phyloP scores from a whole-genome alignment of 1,284 basidiomycete species.

The Chondrostereum purpureum region DNA sequence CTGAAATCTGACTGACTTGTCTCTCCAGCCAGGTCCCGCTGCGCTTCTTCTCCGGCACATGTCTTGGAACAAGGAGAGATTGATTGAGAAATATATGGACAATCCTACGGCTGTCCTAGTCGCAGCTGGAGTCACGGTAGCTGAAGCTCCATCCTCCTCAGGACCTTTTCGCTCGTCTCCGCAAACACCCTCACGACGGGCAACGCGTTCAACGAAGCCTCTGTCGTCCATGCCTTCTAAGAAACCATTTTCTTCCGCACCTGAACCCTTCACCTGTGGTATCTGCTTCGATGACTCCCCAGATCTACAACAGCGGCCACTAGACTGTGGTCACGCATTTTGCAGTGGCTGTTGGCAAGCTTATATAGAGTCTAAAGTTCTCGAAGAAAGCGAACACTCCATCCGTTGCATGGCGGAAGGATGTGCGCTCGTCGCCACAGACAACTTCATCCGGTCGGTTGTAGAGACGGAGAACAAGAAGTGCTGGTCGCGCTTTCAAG shows the following conservation, averaged over 20 bases:
- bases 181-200: background rate
- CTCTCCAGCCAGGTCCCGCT: slow-evolving; percentile 44
- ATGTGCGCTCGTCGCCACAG: slow-evolving; percentile 74
- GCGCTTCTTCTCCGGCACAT: slow-evolving; percentile 80
- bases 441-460: slow-evolving; percentile 47
- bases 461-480: slow-evolving; percentile 36
- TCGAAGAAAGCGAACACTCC: slow-evolving; percentile 82
- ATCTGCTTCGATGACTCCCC: slow-evolving; percentile 84
- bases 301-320: slow-evolving; percentile 49
- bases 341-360: slow-evolving; percentile 86
- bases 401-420: slow-evolving; percentile 93
- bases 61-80: slow-evolving; percentile 93
- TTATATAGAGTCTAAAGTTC: slow-evolving; percentile 83
- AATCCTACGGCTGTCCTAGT: slow-evolving; percentile 66
- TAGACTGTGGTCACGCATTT: slow-evolving; percentile 78
- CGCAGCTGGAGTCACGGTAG: slow-evolving; percentile 56
- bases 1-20: slow-evolving; percentile 1
- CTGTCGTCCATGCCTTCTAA: slow-evolving; percentile 18
- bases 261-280: slow-evolving; percentile 71
- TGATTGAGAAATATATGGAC: slow-evolving; percentile 96
- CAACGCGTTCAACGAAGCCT: background rate
- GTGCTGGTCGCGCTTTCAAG: slow-evolving; percentile 69
- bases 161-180: slow-evolving; percentile 8
- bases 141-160: slow-evolving; percentile 27
- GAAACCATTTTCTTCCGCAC: slow-evolving; percentile 21